phyloP scores from a whole-genome alignment of 345 rosid genomes.

The Populus deltoides region DNA sequence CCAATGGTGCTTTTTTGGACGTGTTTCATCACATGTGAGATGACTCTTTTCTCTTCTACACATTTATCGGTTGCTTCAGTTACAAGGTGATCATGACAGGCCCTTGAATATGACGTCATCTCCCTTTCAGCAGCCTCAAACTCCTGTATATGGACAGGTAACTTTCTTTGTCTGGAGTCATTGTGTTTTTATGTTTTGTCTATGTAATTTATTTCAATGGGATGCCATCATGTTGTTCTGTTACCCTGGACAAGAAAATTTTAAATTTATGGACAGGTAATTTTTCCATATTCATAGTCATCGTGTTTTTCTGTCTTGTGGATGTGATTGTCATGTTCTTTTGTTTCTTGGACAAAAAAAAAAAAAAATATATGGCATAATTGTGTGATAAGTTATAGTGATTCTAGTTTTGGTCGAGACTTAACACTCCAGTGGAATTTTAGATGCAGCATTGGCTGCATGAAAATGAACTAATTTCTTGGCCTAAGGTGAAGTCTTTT shows the following conservation, averaged over 20 bases:
- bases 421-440: background rate
- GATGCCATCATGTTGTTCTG: background rate
- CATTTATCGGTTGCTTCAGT: constrained; percentile 39
- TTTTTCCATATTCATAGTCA: constrained; percentile 10
- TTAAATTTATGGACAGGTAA: constrained; percentile 45
- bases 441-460: background rate
- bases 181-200: background rate
- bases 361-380: background rate
- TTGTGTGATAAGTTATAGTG: background rate
- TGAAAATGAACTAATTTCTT: background rate
- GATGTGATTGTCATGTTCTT: background rate
- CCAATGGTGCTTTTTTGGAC: constrained; percentile 1
- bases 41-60: constrained; percentile 19
- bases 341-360: background rate
- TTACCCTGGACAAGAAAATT: background rate
- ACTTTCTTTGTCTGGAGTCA: background rate
- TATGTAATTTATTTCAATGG: background rate
- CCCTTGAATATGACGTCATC: constrained; percentile 34
- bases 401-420: background rate
- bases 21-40: background rate
- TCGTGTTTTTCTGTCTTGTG: background rate
- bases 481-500: background rate
- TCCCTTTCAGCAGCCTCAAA: constrained; percentile 44
- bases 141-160: constrained; percentile 63
- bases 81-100: constrained; percentile 43